Evolutionary conservation across 2,329 filamentous ascomycete species (phyloP).

Genomic region (Pezicula carpinea): DNA sequence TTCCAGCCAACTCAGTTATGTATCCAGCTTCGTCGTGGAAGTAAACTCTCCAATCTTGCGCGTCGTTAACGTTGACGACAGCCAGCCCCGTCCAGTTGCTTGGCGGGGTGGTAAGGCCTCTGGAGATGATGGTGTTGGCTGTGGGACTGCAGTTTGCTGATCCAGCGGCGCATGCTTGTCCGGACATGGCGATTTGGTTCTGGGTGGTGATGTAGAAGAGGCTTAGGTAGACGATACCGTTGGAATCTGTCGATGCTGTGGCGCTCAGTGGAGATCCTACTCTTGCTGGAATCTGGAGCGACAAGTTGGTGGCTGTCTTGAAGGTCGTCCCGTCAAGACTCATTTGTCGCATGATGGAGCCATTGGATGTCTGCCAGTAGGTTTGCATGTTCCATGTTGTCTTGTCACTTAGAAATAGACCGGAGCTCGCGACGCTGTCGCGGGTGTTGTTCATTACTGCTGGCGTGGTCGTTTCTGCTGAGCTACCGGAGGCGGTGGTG

Average conservation of each 20-base stretch:
- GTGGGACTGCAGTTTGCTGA: constrained; percentile 11
- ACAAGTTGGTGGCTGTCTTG: constrained; percentile 9
- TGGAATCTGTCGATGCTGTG: constrained; percentile 15
- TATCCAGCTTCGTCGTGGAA: constrained; percentile 14
- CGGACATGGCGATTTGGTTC: constrained; percentile 16
- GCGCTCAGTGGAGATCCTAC: constrained; percentile 16
- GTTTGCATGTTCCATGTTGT: constrained; percentile 20
- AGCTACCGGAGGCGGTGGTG: not conserved
- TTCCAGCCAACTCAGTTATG: constrained; percentile 16
- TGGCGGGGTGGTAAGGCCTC: constrained; percentile 6
- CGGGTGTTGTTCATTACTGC: constrained; percentile 10
- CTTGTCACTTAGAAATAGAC: constrained; percentile 14
- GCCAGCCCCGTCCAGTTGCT: constrained; percentile 14
- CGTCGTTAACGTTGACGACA: constrained; percentile 17
- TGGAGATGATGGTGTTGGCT: constrained; percentile 7
- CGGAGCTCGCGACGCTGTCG: constrained; percentile 17
- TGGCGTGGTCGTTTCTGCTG: not conserved
- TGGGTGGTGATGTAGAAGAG: constrained; percentile 18
- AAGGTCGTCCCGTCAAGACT: constrained; percentile 16
- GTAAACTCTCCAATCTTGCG: constrained; percentile 20
- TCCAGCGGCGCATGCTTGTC: constrained; percentile 14
- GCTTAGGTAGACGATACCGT: constrained; percentile 18
- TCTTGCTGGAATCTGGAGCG: constrained; percentile 12
- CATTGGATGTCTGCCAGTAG: constrained; percentile 15
- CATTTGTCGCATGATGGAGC: constrained; percentile 13